These are phyloP conservation scores for Bolboschoenus planiculmis DNA, from an alignment of 176 grass and related monocot species.

Conservation along the genomic window DNA sequence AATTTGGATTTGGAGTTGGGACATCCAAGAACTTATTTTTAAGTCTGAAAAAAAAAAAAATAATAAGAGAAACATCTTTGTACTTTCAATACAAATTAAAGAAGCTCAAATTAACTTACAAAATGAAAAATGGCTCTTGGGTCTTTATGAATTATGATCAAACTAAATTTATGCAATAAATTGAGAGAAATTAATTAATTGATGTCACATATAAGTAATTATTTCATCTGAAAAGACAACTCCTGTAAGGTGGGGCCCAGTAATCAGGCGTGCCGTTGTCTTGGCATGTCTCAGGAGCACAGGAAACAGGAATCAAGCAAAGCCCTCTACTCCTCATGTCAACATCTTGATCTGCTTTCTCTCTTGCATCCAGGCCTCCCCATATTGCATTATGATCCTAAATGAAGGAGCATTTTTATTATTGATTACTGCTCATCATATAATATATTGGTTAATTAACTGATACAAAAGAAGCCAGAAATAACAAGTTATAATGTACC, in stretches of 20 bases:
- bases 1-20: neutral
- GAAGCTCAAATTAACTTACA: neutral
- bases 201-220: conserved; percentile 13
- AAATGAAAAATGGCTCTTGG: neutral
- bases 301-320: conserved; percentile 82
- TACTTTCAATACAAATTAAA: neutral
- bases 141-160: conserved; percentile 11
- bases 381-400: conserved; percentile 50
- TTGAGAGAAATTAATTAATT: neutral
- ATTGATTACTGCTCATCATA: neutral
- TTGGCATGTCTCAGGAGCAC: conserved; percentile 47
- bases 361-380: conserved; percentile 35
- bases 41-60: neutral
- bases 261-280: conserved; percentile 66
- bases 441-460: neutral
- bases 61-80: conserved; percentile 6
- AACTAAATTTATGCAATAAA: neutral
- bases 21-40: neutral
- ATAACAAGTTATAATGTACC: conserved; percentile 32
- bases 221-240: conserved; percentile 65
- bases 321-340: conserved; percentile 76
- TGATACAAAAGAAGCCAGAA: neutral
- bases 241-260: conserved; percentile 72
- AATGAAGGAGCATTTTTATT: neutral
- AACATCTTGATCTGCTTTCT: conserved; percentile 40